Evolutionary conservation across 2,329 filamentous ascomycete genomes (phyloP).

Genomic region (Berkeleyomyces basicola): DNA sequence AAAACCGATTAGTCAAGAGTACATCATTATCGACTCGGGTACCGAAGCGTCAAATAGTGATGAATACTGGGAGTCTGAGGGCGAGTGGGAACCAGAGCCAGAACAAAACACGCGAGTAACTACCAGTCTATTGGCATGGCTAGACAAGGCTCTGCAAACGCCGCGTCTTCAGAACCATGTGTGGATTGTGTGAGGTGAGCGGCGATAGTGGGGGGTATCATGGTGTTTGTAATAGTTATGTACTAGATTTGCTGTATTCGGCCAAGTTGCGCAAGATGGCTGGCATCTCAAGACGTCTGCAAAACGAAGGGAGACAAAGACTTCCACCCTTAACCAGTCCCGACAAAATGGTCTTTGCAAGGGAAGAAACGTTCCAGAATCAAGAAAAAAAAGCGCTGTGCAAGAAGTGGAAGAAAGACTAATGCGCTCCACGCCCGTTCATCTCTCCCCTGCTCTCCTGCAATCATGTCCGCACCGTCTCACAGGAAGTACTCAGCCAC

Average conservation of each 20-base stretch:
- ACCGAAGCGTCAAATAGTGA: too few species aligned
- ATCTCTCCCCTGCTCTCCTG: neutral
- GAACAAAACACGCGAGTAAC: too few species aligned
- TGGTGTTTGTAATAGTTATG: neutral
- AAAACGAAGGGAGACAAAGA: neutral
- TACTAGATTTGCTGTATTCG: neutral
- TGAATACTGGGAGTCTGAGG: too few species aligned
- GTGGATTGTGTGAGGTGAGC: neutral
- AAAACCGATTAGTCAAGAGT: too few species aligned
- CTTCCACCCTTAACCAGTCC: neutral
- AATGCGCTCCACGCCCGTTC: neutral
- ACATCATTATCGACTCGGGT: too few species aligned
- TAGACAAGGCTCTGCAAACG: neutral
- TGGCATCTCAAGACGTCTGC: neutral
- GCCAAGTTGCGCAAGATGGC: neutral
- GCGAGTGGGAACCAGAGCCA: too few species aligned
- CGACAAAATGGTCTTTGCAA: neutral
- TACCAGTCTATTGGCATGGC: neutral
- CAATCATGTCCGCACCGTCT: constrained; percentile 9
- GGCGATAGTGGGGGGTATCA: neutral
- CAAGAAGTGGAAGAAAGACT: neutral
- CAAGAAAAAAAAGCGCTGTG: neutral
- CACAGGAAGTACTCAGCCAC: constrained; percentile 90
- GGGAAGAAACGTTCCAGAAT: neutral
- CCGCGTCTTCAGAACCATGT: neutral